Evolutionary conservation across 768 basidiomycete species (phyloP).

Genomic region (Rhodotorula diobovata): DNA sequence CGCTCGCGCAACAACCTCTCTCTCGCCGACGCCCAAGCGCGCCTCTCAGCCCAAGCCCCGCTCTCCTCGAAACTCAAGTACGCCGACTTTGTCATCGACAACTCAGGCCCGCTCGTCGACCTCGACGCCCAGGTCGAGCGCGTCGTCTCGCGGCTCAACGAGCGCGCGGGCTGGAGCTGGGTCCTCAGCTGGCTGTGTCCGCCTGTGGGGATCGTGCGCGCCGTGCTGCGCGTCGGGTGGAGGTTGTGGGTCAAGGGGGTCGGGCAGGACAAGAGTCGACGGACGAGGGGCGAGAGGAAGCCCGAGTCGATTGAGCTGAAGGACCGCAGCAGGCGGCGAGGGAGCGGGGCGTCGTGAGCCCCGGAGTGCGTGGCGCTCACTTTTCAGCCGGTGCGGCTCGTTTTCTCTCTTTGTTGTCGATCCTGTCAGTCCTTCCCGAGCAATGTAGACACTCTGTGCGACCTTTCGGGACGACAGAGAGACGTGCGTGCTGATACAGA

Average conservation of each 20-base stretch:
- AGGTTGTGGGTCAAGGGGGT: constrained; percentile 37
- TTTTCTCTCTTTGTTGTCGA: neutral
- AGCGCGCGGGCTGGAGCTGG: constrained; percentile 51
- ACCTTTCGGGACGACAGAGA: too few relatives aligned
- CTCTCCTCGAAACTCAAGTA: constrained; percentile 74
- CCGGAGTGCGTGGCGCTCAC: too few relatives aligned
- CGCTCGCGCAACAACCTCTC: constrained; percentile 67
- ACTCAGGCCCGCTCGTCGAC: constrained; percentile 70
- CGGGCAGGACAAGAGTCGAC: constrained; percentile 40
- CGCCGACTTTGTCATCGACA: constrained; percentile 82
- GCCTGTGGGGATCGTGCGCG: constrained; percentile 49
- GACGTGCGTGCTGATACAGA: too few relatives aligned
- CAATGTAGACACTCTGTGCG: too few relatives aligned
- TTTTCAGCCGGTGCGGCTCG: too few relatives aligned
- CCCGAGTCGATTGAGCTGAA: constrained; percentile 42
- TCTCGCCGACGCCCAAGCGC: constrained; percentile 62
- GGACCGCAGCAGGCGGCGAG: constrained; percentile 29
- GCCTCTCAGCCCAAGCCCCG: constrained; percentile 74
- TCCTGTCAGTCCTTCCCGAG: too few relatives aligned
- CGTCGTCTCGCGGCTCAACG: constrained; percentile 50
- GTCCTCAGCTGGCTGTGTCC: constrained; percentile 54
- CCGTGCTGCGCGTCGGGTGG: constrained; percentile 34
- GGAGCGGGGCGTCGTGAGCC: neutral
- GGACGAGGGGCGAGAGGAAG: constrained; percentile 41
- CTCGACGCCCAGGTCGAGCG: constrained; percentile 58